Conservation (phyloP, 2,329 filamentous ascomycete species). For the Phialocephala sp. region DNA sequence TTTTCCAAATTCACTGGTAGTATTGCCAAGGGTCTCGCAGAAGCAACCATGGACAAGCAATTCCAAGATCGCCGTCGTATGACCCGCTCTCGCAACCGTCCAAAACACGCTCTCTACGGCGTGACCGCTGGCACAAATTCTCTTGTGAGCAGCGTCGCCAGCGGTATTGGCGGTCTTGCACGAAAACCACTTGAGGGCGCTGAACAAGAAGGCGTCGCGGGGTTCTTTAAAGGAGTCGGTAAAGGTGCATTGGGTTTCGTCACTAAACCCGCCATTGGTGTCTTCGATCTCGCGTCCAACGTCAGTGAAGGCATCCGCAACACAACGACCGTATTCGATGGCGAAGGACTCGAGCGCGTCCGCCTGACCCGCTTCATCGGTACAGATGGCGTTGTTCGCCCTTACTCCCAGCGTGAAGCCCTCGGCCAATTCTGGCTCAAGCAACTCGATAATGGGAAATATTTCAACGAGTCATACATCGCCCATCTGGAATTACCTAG, state of each 20-base stretch:
- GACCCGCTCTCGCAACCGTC: slow-evolving; percentile 88
- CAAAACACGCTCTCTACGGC: slow-evolving; percentile 96
- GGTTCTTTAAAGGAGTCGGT: slow-evolving; percentile 97
- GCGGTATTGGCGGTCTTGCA: slow-evolving; percentile 90
- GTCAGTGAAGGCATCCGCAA: slow-evolving; percentile 97
- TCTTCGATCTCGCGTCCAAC: slow-evolving; percentile 96
- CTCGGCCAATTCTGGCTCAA: slow-evolving; percentile 99
- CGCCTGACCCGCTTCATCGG: slow-evolving; percentile 93
- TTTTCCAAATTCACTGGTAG: slow-evolving; percentile 98
- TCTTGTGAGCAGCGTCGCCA: slow-evolving; percentile 89
- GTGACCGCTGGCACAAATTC: slow-evolving; percentile 96
- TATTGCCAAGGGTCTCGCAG: slow-evolving; percentile 94
- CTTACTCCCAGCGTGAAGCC: slow-evolving; percentile 93
- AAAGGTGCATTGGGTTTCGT: slow-evolving; percentile 94
- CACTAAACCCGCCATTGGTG: slow-evolving; percentile 95
- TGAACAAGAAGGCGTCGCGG: slow-evolving; percentile 90
- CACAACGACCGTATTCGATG: slow-evolving; percentile 97
- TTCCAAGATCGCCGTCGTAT: slow-evolving; percentile 97
- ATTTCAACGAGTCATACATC: slow-evolving; percentile 97
- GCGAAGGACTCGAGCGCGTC: slow-evolving; percentile 90
- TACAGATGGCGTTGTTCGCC: slow-evolving; percentile 89
- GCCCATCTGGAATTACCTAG: slow-evolving; percentile 91
- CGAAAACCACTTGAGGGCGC: slow-evolving; percentile 94
- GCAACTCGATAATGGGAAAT: slow-evolving; percentile 95
- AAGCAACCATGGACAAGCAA: slow-evolving; percentile 95